Conservation (phyloP, 2,329 filamentous ascomycete species). For the Nemania serpens region DNA sequence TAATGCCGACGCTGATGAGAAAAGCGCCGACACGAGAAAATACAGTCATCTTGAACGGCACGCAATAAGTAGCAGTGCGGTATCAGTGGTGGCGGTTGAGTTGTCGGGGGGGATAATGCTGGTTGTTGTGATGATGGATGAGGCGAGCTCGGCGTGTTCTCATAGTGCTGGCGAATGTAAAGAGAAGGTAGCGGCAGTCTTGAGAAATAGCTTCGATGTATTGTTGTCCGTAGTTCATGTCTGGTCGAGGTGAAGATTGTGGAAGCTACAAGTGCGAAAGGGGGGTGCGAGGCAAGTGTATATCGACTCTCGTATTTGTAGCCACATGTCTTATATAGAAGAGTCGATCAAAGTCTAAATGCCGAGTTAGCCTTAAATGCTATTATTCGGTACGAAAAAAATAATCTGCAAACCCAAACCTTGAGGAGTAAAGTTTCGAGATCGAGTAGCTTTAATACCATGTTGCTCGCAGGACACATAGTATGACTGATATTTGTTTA, state of each 20-base stretch:
- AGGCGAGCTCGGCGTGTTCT: not conserved
- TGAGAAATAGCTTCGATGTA: no score
- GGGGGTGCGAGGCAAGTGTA: not conserved
- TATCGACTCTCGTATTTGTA: no score
- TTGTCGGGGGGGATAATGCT: slow-evolving; percentile 6
- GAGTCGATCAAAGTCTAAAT: no score
- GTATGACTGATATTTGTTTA: no score
- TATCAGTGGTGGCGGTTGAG: not conserved
- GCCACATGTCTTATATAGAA: no score
- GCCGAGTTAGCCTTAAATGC: no score
- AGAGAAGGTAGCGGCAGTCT: not conserved
- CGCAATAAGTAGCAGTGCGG: not conserved
- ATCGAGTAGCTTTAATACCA: not conserved
- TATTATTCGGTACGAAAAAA: not conserved
- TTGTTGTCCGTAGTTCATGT: no score
- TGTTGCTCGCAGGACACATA: not conserved
- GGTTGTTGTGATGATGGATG: not conserved
- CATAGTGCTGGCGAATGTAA: not conserved
- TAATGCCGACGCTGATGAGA: not conserved
- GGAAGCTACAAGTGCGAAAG: slow-evolving; percentile 18
- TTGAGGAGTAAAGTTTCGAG: not conserved
- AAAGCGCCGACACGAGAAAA: slow-evolving; percentile 10
- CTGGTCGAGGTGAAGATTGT: not conserved
- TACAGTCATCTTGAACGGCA: slow-evolving; percentile 24
- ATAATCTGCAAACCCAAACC: not conserved